Conservation (phyloP, 306 rosid genomes). For the Neltuma alba region DNA sequence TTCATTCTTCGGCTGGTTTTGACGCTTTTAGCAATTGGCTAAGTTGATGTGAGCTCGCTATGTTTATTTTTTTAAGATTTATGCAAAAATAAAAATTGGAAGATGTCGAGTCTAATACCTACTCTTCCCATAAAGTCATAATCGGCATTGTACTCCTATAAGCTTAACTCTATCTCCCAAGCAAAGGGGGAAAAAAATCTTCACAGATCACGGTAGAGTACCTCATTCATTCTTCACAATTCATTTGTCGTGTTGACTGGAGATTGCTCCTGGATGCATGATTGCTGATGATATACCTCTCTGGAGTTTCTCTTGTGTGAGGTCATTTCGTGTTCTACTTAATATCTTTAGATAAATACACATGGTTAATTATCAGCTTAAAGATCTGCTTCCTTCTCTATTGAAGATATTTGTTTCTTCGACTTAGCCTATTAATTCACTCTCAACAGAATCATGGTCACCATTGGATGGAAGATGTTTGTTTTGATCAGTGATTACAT, state of each 20-base stretch:
- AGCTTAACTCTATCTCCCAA: background rate
- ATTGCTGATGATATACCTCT: background rate
- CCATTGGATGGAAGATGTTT: background rate
- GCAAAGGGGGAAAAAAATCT: background rate
- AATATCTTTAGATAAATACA: background rate
- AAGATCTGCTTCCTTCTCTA: conserved; percentile 1
- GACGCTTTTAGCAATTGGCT: background rate
- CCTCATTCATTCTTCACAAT: background rate
- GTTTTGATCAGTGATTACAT: background rate
- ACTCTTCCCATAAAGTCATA: background rate
- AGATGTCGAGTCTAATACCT: background rate
- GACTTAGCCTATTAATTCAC: background rate
- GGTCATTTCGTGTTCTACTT: background rate
- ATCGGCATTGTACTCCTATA: background rate
- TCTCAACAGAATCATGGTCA: background rate
- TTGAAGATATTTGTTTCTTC: background rate
- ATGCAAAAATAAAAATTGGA: background rate
- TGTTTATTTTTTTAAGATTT: background rate
- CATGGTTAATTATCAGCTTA: background rate
- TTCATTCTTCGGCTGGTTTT: background rate
- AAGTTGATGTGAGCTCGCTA: background rate
- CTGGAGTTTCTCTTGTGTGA: background rate
- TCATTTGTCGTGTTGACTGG: background rate
- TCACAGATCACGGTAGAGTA: background rate
- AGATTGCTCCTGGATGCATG: background rate